Conservation (phyloP, 2,329 filamentous ascomycete species). For the Fusarium gaditjirri region DNA sequence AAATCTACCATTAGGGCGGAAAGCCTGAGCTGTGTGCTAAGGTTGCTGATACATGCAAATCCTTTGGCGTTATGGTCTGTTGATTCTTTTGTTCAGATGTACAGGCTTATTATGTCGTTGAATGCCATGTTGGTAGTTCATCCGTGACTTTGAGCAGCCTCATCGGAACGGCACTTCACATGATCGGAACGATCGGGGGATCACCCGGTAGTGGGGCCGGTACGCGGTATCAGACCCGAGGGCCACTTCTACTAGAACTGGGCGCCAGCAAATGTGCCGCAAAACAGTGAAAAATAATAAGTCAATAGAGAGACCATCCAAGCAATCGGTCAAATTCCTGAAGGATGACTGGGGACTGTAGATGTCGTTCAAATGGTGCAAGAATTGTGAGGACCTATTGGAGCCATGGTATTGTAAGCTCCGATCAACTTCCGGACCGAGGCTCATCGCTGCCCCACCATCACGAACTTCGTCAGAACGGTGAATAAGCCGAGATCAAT, state of each 20-base stretch:
- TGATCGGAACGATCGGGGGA: background rate
- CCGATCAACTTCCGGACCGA: background rate
- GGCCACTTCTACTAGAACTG: background rate
- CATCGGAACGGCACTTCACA: background rate
- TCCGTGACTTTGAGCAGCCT: background rate
- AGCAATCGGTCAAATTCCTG: fast-evolving
- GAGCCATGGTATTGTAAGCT: background rate
- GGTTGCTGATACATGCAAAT: background rate
- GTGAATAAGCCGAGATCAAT: background rate
- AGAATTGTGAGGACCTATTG: background rate
- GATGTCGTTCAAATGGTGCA: background rate
- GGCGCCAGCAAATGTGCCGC: background rate
- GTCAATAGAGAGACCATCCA: too few relatives aligned
- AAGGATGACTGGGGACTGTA: fast-evolving
- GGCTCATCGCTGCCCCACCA: background rate
- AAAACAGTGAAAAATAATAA: background rate
- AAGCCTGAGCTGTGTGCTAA: background rate
- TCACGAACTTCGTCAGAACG: background rate
- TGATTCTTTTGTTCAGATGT: too few relatives aligned
- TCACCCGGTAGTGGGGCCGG: background rate
- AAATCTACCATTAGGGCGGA: background rate
- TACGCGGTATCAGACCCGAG: background rate
- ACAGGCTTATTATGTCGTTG: background rate
- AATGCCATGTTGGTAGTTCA: background rate
- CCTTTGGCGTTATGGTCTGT: too few relatives aligned